Evolutionary conservation across 495 filamentous ascomycete species (phyloP).

Genomic region (Clohesyomyces aquaticus): DNA sequence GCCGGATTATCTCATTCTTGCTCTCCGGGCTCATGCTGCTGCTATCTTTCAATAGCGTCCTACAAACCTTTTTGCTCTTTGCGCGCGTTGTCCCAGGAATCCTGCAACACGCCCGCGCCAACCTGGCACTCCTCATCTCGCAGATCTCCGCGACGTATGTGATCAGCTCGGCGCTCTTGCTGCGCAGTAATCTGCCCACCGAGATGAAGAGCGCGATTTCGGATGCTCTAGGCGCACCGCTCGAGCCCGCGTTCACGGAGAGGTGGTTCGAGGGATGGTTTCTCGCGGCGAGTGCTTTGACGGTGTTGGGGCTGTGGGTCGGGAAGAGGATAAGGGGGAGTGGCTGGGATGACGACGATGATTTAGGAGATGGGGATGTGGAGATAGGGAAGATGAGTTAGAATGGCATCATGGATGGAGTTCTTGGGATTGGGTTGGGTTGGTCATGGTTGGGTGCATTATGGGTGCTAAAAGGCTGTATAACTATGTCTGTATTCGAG

Average conservation of each 20-base stretch:
- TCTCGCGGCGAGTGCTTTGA: slow-evolving; percentile 62
- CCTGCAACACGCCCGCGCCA: slow-evolving; percentile 63
- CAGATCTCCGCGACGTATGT: slow-evolving; percentile 82
- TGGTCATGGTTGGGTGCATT: too few relatives aligned
- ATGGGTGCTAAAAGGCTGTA: too few relatives aligned
- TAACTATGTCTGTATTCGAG: too few relatives aligned
- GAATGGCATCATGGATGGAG: background rate
- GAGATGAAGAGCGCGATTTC: slow-evolving; percentile 72
- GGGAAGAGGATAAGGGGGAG: slow-evolving; percentile 60
- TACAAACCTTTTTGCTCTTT: slow-evolving; percentile 77
- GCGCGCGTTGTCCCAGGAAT: slow-evolving; percentile 68
- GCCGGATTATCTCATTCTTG: slow-evolving; percentile 75
- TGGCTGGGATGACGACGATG: slow-evolving; percentile 65
- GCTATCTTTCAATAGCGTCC: slow-evolving; percentile 71
- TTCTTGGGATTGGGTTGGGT: background rate
- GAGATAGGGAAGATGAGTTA: slow-evolving; percentile 66
- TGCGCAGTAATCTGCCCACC: slow-evolving; percentile 71
- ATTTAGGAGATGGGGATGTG: slow-evolving; percentile 59
- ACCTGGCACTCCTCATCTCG: slow-evolving; percentile 70
- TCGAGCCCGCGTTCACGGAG: slow-evolving; percentile 74
- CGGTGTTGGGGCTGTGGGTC: slow-evolving; percentile 68
- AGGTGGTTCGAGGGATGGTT: slow-evolving; percentile 89
- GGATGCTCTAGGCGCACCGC: slow-evolving; percentile 68
- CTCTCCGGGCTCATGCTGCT: slow-evolving; percentile 77
- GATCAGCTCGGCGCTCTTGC: slow-evolving; percentile 70